These are phyloP conservation scores for Mucor mucedo DNA, from an alignment of 371 early-diverging fungal species.

Conservation along the genomic window DNA sequence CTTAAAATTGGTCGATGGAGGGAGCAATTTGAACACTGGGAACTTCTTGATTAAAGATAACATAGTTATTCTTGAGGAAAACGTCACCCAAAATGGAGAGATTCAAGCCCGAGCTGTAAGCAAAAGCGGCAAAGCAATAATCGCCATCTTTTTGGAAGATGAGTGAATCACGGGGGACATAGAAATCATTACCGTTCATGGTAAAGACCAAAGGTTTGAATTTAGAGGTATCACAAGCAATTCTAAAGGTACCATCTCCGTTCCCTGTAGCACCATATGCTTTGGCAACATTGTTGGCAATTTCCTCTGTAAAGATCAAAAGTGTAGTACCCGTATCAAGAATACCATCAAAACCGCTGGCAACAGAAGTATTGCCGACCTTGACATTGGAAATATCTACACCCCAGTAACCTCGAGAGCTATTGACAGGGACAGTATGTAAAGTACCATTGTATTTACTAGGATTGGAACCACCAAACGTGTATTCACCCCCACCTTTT, in stretches of 20 bases:
- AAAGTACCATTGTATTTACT: conserved; percentile 50
- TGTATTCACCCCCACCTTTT: conserved; percentile 46
- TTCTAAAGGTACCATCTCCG: conserved; percentile 32
- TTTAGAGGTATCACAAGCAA: conserved; percentile 24
- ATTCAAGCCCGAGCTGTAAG: conserved; percentile 19
- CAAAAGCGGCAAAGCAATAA: conserved; percentile 26
- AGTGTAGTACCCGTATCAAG: conserved; percentile 70
- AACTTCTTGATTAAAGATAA: conserved; percentile 42
- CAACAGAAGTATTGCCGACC: conserved; percentile 3
- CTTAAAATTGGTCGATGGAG: not conserved
- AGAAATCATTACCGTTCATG: conserved; percentile 21
- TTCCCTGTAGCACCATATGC: conserved; percentile 26
- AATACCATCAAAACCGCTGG: conserved; percentile 43
- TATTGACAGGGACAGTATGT: conserved; percentile 54
- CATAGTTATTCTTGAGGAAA: conserved; percentile 57
- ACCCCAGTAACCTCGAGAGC: conserved; percentile 52
- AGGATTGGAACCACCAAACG: conserved; percentile 56
- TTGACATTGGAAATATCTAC: conserved; percentile 41
- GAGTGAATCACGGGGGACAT: conserved; percentile 23
- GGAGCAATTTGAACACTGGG: conserved; percentile 35
- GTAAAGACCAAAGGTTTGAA: conserved; percentile 25
- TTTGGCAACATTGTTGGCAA: conserved; percentile 25
- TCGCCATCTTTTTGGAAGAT: conserved; percentile 18
- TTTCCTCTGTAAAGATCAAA: conserved; percentile 45
- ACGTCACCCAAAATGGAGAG: conserved; percentile 50